Base-by-base conservation (phyloP, 2,329 filamentous ascomycete species). In the Gnomoniopsis smithogilvyi region DNA sequence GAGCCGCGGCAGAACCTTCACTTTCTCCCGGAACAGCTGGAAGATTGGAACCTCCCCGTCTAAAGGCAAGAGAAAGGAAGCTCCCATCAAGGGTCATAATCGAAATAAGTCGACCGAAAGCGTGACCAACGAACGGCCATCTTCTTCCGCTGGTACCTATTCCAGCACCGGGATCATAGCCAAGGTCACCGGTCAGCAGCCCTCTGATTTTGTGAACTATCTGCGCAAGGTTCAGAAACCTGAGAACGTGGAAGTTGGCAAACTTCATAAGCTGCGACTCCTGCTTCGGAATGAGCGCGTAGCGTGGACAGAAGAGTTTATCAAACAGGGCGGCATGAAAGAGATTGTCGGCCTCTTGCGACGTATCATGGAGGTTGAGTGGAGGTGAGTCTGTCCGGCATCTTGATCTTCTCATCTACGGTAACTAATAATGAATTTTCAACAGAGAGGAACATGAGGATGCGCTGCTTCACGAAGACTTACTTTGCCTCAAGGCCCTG, bases 401-500 rank as follows among this genome's bases (percentile, higher is more conserved):
- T 10, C n/a, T 22, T 21, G 6, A 12, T 30, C 2, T 48, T 12
- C 8, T 24, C 11, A 11, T n/a, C 33, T 6, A 24, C 22, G 26
- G 14, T n/a, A 19, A 3, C 69, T 76, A 57, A 76, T 64, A 30
- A 41, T 3, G 10, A 22, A 30, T 2, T 57, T 21, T 24, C 56
- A n/a, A 61, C 65, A 92, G 91, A 69, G 95, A 97, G 79, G 95
- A 98, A 67, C 94, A 98, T 68, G 95, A 98, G 74, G 95, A 98
- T 70, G 88, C 88, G 11, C 81, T 99, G 41, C 82, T 99, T 7
- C 94, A 98, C 69, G 95, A 99, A 74, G 89, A 92, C 33, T 80
- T 99, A 52, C 83, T 97, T 47, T 98, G 95, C 69, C 81, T 99
- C 64, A 99, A 99, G 74, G 95, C 91, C 0, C 82, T 98, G 2